phyloP scores from a whole-genome alignment of 2,329 filamentous ascomycete species.

The Colletotrichum eremochloae region DNA sequence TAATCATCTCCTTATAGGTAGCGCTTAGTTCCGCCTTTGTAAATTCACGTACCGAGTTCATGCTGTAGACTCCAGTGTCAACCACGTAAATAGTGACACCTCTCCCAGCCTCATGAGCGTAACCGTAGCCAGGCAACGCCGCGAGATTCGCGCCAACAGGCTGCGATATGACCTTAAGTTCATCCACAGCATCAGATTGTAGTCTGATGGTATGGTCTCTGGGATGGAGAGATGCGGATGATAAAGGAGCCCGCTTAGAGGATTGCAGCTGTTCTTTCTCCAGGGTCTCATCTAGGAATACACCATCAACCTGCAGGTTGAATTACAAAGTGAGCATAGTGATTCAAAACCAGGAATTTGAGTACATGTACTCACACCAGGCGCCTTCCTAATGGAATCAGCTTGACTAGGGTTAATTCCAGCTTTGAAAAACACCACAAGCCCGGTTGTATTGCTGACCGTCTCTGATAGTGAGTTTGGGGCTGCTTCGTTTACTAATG shows the following conservation, averaged over 20 bases:
- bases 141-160: conserved; percentile 10
- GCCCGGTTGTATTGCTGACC: too few relatives aligned
- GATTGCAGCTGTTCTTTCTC: not conserved
- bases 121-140: conserved; percentile 21
- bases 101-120: conserved; percentile 16
- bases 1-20: too few relatives aligned
- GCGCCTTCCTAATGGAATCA: too few relatives aligned
- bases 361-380: too few relatives aligned
- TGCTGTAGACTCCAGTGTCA: conserved; percentile 12
- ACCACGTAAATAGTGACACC: conserved; percentile 25
- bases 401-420: too few relatives aligned
- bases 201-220: conserved; percentile 6
- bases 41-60: not conserved
- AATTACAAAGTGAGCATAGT: too few relatives aligned
- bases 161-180: conserved; percentile 30
- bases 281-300: not conserved
- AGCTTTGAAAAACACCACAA: too few relatives aligned
- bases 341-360: too few relatives aligned
- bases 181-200: conserved; percentile 17
- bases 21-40: too few relatives aligned
- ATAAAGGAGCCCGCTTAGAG: not conserved
- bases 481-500: too few relatives aligned
- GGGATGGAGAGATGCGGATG: not conserved
- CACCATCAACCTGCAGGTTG: not conserved
- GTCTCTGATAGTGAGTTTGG: too few relatives aligned